These are phyloP conservation scores for Boletus fagicola DNA, from an alignment of 768 basidiomycete genomes.

Conservation along the genomic window DNA sequence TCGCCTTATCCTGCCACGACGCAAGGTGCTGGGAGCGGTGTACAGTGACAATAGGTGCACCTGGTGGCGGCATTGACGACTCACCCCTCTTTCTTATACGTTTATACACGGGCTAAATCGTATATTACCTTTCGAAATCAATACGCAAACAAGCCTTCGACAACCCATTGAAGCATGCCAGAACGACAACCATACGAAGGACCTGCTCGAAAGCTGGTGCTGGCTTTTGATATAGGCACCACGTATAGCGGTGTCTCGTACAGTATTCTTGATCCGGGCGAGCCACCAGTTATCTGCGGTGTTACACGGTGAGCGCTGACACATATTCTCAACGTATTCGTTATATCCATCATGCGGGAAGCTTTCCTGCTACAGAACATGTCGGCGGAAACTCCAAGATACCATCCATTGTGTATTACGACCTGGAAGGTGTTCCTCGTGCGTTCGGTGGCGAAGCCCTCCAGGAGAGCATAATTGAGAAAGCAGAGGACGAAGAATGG, in stretches of 20 bases:
- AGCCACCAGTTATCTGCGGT: conserved; percentile 22
- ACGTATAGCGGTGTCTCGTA: conserved; percentile 52
- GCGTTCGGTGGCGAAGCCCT: conserved; percentile 48
- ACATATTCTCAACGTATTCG: not conserved
- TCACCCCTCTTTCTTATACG: not conserved
- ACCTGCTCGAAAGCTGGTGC: conserved; percentile 40
- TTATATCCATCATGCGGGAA: conserved; percentile 20
- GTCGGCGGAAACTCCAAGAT: conserved; percentile 51
- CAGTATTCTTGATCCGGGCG: conserved; percentile 32
- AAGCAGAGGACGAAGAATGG: conserved; percentile 39
- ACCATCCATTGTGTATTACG: conserved; percentile 49
- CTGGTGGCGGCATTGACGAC: not conserved
- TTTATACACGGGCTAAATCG: not conserved
- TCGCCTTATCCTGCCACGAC: conserved; percentile 13
- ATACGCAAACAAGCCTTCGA: not conserved
- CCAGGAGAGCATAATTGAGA: conserved; percentile 38
- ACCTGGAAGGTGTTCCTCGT: conserved; percentile 36
- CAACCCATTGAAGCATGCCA: conserved; percentile 17
- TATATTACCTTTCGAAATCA: not conserved
- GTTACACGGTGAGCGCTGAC: conserved; percentile 23
- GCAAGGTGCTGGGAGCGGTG: not conserved
- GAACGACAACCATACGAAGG: conserved; percentile 41
- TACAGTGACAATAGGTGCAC: not conserved
- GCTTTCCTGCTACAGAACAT: conserved; percentile 47
- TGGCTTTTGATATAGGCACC: conserved; percentile 54